Percentiles rank a stretch among this genome's conserved stretches.
These are phyloP conservation scores for Podila horticola DNA, from an alignment of 192 early-diverging fungal genomes.

Conservation along the genomic window DNA sequence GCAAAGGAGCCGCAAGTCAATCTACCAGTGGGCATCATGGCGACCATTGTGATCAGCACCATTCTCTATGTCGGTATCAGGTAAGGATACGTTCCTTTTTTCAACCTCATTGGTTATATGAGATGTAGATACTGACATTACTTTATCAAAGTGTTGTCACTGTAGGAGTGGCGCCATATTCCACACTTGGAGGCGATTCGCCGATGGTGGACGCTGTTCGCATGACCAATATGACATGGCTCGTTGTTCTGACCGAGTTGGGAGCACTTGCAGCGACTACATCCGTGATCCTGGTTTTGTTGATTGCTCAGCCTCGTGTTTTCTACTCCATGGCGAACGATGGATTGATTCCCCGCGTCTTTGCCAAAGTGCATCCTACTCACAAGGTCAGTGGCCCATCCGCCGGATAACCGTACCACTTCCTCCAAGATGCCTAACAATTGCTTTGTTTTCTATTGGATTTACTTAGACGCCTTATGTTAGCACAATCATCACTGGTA, in stretches of 20 bases:
- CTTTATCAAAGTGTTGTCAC: slow-evolving; percentile 65
- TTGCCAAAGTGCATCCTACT: slow-evolving; percentile 74
- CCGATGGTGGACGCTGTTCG: slow-evolving; percentile 67
- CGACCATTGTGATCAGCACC: slow-evolving; percentile 79
- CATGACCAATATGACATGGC: slow-evolving; percentile 66
- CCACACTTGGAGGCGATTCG: slow-evolving; percentile 52
- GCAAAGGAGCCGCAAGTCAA: slow-evolving; percentile 81
- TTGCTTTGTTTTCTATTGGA: background rate
- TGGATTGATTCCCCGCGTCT: slow-evolving; percentile 71
- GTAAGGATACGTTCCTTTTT: slow-evolving; percentile 2
- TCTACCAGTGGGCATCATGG: slow-evolving; percentile 90
- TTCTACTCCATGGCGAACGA: slow-evolving; percentile 91
- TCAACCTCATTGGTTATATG: background rate
- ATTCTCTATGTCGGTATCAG: slow-evolving; percentile 78
- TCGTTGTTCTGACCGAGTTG: slow-evolving; percentile 76
- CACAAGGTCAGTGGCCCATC: slow-evolving; percentile 37
- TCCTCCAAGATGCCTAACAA: background rate
- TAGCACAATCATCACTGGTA: slow-evolving; percentile 73
- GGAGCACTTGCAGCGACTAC: slow-evolving; percentile 83
- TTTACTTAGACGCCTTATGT: slow-evolving; percentile 76
- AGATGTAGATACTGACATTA: background rate
- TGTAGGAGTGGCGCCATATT: slow-evolving; percentile 76
- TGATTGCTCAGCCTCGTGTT: slow-evolving; percentile 90
- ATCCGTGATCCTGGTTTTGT: slow-evolving; percentile 79
- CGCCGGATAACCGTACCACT: background rate